Evolutionary conservation across 169 alveolate species (phyloP).

Genomic region (Plasmodium sp.): DNA sequence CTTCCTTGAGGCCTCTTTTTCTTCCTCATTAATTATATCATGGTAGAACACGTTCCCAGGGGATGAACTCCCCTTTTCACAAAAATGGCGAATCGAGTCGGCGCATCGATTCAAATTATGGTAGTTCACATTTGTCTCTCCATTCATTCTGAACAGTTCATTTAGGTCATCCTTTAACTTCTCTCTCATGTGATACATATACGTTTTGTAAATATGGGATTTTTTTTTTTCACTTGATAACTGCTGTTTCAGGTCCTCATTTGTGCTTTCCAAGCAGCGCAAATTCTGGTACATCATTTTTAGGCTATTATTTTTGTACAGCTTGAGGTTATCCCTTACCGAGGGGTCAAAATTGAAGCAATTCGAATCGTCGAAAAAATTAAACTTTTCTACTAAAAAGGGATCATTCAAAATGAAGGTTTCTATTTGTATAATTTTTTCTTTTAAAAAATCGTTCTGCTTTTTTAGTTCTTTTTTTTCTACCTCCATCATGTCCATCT

Average conservation of each 20-base stretch:
- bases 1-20: background rate
- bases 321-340: constrained; percentile 5
- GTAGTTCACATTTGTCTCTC: background rate
- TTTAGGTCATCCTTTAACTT: constrained; percentile 20
- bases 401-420: constrained; percentile 74
- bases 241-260: constrained; percentile 12
- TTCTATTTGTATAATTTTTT: constrained; percentile 68
- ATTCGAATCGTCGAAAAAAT: background rate
- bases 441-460: constrained; percentile 50
- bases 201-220: background rate
- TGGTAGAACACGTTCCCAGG: background rate
- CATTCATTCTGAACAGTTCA: constrained; percentile 2
- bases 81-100: background rate
- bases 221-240: constrained; percentile 39
- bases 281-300: background rate
- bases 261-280: constrained; percentile 34
- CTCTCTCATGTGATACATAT: constrained; percentile 18
- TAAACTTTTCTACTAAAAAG: constrained; percentile 66
- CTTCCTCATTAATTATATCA: background rate
- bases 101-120: background rate
- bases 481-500: constrained; percentile 10
- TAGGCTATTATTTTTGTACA: constrained; percentile 15
- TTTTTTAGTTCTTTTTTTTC: constrained; percentile 32
- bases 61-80: background rate
- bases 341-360: background rate